These are phyloP conservation scores for Acanthamoeba culbertsoni DNA, from an alignment of 208 protist genomes.

Conservation along the genomic window DNA sequence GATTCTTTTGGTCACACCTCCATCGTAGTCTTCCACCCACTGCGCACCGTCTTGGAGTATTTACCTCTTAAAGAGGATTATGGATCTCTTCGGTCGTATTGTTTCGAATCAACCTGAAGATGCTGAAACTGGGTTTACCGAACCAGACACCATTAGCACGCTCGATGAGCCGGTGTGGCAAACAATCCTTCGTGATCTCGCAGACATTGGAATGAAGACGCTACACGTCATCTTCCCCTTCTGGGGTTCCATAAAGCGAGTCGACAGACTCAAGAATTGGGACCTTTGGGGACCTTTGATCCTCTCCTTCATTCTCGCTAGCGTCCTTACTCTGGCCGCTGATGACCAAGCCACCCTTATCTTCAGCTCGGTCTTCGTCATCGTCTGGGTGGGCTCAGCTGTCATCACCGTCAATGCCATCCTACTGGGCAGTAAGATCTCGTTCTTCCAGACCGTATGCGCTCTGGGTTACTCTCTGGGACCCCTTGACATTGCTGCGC, in stretches of 20 bases:
- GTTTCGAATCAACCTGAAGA: background rate
- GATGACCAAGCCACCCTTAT: constrained; percentile 70
- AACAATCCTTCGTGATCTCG: background rate
- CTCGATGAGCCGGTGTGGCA: constrained; percentile 69
- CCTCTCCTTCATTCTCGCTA: constrained; percentile 87
- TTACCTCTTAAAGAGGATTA: background rate
- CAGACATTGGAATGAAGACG: background rate
- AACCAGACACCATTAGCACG: constrained; percentile 56
- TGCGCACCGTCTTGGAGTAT: background rate
- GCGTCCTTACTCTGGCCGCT: background rate
- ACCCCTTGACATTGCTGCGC: constrained; percentile 83
- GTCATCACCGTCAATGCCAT: constrained; percentile 92
- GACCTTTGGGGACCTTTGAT: constrained; percentile 93
- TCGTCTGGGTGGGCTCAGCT: constrained; percentile 88
- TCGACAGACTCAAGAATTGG: constrained; percentile 61
- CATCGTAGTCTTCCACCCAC: background rate
- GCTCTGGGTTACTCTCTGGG: constrained; percentile 93
- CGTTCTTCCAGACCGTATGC: constrained; percentile 94
- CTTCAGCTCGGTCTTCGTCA: constrained; percentile 90
- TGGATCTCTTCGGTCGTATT: background rate
- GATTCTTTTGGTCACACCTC: too few species aligned
- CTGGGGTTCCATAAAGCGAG: background rate
- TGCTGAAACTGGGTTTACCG: background rate
- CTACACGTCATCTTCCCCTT: constrained; percentile 33
- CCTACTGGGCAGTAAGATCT: constrained; percentile 89